These are phyloP conservation scores for Amylocarpus encephaloides DNA, from an alignment of 2,329 filamentous ascomycete genomes.

Conservation along the genomic window DNA sequence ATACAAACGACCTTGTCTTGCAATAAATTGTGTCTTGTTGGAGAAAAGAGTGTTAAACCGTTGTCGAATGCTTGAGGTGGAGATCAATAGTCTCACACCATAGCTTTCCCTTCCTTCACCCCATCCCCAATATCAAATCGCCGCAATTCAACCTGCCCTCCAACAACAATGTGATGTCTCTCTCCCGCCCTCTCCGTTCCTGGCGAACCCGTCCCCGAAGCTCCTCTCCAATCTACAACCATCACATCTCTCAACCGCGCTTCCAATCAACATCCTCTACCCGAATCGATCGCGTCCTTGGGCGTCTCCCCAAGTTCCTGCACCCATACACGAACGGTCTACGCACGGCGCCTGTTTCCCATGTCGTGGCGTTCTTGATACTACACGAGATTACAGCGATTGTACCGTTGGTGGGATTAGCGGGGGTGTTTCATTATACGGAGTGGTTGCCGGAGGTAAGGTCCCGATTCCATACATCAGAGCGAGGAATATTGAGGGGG, in stretches of 20 bases:
- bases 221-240: neutral
- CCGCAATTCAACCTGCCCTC: neutral
- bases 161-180: neutral
- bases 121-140: too few species aligned
- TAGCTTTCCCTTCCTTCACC: neutral
- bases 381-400: slow-evolving; percentile 90
- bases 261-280: slow-evolving; percentile 3
- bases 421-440: slow-evolving; percentile 73
- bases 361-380: slow-evolving; percentile 79
- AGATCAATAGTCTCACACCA: too few species aligned
- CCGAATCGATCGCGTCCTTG: slow-evolving; percentile 19
- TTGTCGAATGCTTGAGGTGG: too few species aligned
- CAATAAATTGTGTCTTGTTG: too few species aligned
- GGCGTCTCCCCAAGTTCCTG: slow-evolving; percentile 51
- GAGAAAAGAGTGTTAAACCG: too few species aligned
- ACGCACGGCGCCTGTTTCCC: slow-evolving; percentile 69
- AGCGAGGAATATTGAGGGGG: too few species aligned
- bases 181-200: too few species aligned
- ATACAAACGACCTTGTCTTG: too few species aligned
- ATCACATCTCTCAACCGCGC: neutral
- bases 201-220: too few species aligned
- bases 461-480: too few species aligned
- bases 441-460: slow-evolving; percentile 55
- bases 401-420: slow-evolving; percentile 68
- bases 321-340: slow-evolving; percentile 65